These are phyloP conservation scores for Cystofilobasidium bisporidii DNA, from an alignment of 768 basidiomycete genomes.

Conservation along the genomic window DNA sequence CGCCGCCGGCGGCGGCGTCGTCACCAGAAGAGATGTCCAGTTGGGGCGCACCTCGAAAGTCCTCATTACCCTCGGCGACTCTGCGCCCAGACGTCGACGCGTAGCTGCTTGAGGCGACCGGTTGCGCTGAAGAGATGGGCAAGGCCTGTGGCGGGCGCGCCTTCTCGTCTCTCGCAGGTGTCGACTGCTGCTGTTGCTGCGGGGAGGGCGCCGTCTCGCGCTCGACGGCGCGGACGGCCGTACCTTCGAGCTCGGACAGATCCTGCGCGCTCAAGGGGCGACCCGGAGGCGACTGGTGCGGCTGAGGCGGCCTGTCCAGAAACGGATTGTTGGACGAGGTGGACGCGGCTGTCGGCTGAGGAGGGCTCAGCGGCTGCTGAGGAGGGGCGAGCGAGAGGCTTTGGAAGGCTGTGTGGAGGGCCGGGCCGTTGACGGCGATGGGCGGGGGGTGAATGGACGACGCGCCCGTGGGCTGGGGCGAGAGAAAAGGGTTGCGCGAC, in stretches of 20 bases:
- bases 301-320: not conserved
- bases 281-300: too few relatives aligned
- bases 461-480: not conserved
- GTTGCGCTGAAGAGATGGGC: not conserved
- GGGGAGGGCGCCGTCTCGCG: not conserved
- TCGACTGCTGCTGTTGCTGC: not conserved
- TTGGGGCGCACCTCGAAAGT: slow-evolving; percentile 6
- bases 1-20: not conserved
- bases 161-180: not conserved
- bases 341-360: not conserved
- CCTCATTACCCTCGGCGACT: slow-evolving; percentile 4
- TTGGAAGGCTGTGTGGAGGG: not conserved
- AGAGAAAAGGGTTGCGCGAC: slow-evolving; percentile 1
- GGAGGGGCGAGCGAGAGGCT: not conserved
- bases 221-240: not conserved
- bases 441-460: not conserved
- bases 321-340: not conserved
- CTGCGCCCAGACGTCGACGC: not conserved
- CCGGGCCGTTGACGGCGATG: not conserved
- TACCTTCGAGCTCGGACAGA: not conserved
- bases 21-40: too few relatives aligned
- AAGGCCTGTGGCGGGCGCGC: not conserved
- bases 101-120: not conserved
- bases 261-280: not conserved
- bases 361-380: not conserved